Percentiles rank a stretch among this genome's conserved stretches.
phyloP scores from a whole-genome alignment of 1,139 yeast species.

The Kodamaea sp. region DNA sequence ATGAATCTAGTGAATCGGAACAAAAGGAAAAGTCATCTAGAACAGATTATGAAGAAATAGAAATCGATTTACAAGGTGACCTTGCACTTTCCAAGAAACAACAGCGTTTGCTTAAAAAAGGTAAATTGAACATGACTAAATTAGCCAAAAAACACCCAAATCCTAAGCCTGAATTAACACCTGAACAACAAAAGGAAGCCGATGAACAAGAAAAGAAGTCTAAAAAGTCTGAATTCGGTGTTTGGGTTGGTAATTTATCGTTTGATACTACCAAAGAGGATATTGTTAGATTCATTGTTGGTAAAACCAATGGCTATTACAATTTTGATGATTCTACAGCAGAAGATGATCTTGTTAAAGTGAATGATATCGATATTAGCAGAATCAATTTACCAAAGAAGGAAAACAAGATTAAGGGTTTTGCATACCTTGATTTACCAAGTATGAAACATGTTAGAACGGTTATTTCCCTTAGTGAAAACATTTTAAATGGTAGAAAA shows the following conservation, averaged over 20 bases:
- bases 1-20: conserved; percentile 10
- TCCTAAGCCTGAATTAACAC: conserved; percentile 36
- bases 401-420: conserved; percentile 69
- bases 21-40: conserved; percentile 4
- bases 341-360: conserved; percentile 37
- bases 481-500: conserved; percentile 75
- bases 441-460: conserved; percentile 58
- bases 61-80: conserved; percentile 72
- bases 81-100: conserved; percentile 91
- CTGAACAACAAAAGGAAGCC: conserved; percentile 26
- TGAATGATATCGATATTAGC: conserved; percentile 48
- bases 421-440: conserved; percentile 86
- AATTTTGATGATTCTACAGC: conserved; percentile 12
- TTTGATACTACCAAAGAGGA: conserved; percentile 83
- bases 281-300: conserved; percentile 57
- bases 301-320: conserved; percentile 46
- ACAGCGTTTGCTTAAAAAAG: conserved; percentile 79
- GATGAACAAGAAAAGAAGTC: conserved; percentile 24
- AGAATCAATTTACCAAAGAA: conserved; percentile 67
- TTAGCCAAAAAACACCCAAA: conserved; percentile 49
- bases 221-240: conserved; percentile 60
- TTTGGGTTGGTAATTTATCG: conserved; percentile 92
- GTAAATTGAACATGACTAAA: conserved; percentile 61
- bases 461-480: conserved; percentile 68
- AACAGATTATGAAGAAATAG: conserved; percentile 53